Evolutionary conservation across 1,139 yeast species (phyloP).

Genomic region (Meyerozyma elateridarum): DNA sequence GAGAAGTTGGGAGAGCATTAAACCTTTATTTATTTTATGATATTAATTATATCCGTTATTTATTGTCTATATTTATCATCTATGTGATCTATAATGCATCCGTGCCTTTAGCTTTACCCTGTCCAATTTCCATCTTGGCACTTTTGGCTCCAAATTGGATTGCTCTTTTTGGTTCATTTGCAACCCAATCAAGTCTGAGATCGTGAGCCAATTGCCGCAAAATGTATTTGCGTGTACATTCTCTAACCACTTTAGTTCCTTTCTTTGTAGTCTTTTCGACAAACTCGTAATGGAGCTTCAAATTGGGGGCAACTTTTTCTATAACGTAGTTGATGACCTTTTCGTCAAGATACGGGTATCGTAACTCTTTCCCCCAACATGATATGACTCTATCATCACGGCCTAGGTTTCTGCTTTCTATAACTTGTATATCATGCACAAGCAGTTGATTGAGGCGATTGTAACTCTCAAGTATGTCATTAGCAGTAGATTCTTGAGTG

Average conservation of each 20-base stretch:
- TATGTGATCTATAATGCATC: slow-evolving; percentile 32
- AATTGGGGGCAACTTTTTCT: slow-evolving; percentile 43
- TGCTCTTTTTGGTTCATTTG: slow-evolving; percentile 83
- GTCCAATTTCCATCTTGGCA: slow-evolving; percentile 83
- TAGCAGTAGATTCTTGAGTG: slow-evolving; percentile 15
- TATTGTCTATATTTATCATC: background rate
- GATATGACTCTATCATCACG: slow-evolving; percentile 88
- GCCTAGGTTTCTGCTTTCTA: slow-evolving; percentile 77
- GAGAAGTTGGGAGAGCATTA: slow-evolving; percentile 22
- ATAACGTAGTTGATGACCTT: slow-evolving; percentile 52
- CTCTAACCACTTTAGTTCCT: slow-evolving; percentile 20
- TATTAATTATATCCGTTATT: background rate
- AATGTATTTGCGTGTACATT: slow-evolving; percentile 52
- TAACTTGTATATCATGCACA: slow-evolving; percentile 61
- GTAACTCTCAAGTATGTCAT: slow-evolving; percentile 18
- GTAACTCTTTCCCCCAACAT: slow-evolving; percentile 81
- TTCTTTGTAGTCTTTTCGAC: slow-evolving; percentile 24
- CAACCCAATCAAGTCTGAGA: slow-evolving; percentile 52
- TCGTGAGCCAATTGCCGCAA: slow-evolving; percentile 57
- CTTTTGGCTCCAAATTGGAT: slow-evolving; percentile 95
- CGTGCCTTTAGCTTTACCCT: slow-evolving; percentile 62
- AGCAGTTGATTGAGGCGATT: slow-evolving; percentile 43
- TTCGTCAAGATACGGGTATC: slow-evolving; percentile 84
- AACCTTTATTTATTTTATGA: background rate
- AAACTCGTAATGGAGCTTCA: slow-evolving; percentile 39